Percentiles rank a stretch among this genome's conserved stretches.
Evolutionary conservation across 2,329 filamentous ascomycete species (phyloP).

Genomic region (Cordyceps javanica): DNA sequence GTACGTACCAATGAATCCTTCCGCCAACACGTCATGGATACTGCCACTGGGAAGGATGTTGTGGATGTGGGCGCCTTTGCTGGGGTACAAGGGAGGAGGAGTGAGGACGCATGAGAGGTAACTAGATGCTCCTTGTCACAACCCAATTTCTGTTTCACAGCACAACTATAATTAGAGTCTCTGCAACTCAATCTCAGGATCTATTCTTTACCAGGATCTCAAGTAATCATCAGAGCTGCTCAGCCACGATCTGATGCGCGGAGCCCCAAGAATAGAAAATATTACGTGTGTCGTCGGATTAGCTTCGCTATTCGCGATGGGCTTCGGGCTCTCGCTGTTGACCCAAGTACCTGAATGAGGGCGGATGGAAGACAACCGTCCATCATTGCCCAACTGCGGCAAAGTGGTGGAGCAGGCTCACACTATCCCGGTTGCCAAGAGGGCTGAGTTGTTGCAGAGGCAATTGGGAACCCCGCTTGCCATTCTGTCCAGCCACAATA

Average conservation of each 20-base stretch:
- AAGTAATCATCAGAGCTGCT: neutral
- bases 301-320: neutral
- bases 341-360: neutral
- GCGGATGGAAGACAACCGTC: neutral
- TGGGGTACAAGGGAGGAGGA: neutral
- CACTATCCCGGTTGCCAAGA: neutral
- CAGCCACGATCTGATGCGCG: neutral
- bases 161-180: neutral
- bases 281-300: constrained; percentile 9
- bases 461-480: neutral
- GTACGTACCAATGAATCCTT: neutral
- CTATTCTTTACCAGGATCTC: neutral
- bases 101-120: too few species aligned
- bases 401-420: neutral
- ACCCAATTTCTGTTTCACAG: neutral
- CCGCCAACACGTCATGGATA: neutral
- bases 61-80: neutral
- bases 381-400: constrained; percentile 1
- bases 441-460: neutral
- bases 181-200: neutral
- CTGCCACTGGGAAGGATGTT: neutral
- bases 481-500: constrained; percentile 1
- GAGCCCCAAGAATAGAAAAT: constrained; percentile 6
- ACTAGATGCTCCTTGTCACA: neutral
- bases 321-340: neutral